Conservation (phyloP, 768 basidiomycete genomes). For the Pisolithus microcarpus region DNA sequence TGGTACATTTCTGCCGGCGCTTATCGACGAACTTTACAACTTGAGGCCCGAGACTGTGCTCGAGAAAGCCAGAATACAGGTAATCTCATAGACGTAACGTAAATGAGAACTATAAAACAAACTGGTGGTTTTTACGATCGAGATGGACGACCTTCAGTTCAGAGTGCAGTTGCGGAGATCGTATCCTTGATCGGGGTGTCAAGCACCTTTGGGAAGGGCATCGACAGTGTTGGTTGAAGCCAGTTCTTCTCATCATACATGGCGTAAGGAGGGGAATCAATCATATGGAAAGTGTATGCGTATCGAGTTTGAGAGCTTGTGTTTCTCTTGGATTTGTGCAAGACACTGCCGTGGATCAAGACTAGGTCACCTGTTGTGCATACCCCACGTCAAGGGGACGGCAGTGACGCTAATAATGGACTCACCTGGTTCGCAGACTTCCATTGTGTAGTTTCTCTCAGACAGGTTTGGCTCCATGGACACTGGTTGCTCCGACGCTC, state of each 20-base stretch:
- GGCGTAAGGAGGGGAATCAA: slow-evolving; percentile 68
- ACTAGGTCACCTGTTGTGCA: slow-evolving; percentile 68
- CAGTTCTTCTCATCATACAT: slow-evolving; percentile 89
- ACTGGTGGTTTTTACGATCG: neutral
- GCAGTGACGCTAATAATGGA: neutral
- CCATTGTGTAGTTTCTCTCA: slow-evolving; percentile 53
- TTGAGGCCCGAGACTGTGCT: slow-evolving; percentile 33
- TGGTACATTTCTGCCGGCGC: slow-evolving; percentile 56
- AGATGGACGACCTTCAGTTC: neutral
- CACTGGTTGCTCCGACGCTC: neutral
- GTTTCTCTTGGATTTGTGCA: slow-evolving; percentile 91
- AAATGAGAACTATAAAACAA: neutral
- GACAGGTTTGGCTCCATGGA: slow-evolving; percentile 2
- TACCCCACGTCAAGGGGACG: neutral
- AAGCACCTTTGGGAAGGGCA: slow-evolving; percentile 72
- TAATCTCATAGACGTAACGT: slow-evolving; percentile 7
- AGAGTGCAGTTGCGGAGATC: neutral
- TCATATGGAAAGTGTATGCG: slow-evolving; percentile 97
- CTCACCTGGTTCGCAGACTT: slow-evolving; percentile 66
- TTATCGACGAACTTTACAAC: slow-evolving; percentile 55
- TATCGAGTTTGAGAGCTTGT: slow-evolving; percentile 71
- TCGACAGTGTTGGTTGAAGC: slow-evolving; percentile 79
- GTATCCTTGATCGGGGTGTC: slow-evolving; percentile 14
- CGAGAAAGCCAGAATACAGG: slow-evolving; percentile 24
- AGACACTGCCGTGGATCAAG: slow-evolving; percentile 85